Conservation (phyloP, 2,329 filamentous ascomycete genomes). For the Penicillium hesseltinei region DNA sequence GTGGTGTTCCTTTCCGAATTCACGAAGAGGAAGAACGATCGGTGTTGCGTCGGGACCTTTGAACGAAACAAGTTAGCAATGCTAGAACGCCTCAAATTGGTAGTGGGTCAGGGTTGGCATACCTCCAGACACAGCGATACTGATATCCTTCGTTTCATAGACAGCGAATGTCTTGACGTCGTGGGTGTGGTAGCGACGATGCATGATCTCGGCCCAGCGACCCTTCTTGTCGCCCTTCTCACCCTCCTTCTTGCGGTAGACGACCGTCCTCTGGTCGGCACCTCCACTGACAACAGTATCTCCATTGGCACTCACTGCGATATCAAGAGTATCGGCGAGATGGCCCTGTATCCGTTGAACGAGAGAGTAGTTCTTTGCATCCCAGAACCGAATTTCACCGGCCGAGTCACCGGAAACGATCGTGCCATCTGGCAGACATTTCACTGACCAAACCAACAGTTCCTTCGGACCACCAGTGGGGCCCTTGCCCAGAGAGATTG, state of each 20-base stretch:
- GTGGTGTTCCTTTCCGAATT: constrained; percentile 76
- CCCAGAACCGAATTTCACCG: constrained; percentile 90
- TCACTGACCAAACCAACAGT: constrained; percentile 90
- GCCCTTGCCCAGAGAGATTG: constrained; percentile 82
- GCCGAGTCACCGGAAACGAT: constrained; percentile 95
- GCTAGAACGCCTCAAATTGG: neutral
- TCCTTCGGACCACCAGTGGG: constrained; percentile 75
- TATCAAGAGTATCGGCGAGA: constrained; percentile 82
- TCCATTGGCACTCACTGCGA: constrained; percentile 79
- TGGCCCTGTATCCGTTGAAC: constrained; percentile 83
- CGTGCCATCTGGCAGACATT: constrained; percentile 79
- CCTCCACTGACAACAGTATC: constrained; percentile 82
- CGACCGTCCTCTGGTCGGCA: constrained; percentile 82
- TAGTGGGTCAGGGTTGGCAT: constrained; percentile 31
- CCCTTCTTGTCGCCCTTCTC: constrained; percentile 53
- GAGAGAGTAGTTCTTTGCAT: constrained; percentile 86
- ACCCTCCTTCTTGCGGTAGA: constrained; percentile 65
- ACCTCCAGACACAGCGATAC: constrained; percentile 89
- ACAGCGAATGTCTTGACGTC: constrained; percentile 94
- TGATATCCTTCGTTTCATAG: constrained; percentile 80
- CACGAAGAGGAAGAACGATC: constrained; percentile 74
- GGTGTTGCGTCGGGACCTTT: constrained; percentile 81
- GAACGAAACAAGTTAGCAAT: constrained; percentile 31
- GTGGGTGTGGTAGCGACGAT: constrained; percentile 83
- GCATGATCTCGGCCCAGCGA: constrained; percentile 82